Base-by-base conservation (phyloP, 2,329 filamentous ascomycete species). In the Madurella mycetomatis region DNA sequence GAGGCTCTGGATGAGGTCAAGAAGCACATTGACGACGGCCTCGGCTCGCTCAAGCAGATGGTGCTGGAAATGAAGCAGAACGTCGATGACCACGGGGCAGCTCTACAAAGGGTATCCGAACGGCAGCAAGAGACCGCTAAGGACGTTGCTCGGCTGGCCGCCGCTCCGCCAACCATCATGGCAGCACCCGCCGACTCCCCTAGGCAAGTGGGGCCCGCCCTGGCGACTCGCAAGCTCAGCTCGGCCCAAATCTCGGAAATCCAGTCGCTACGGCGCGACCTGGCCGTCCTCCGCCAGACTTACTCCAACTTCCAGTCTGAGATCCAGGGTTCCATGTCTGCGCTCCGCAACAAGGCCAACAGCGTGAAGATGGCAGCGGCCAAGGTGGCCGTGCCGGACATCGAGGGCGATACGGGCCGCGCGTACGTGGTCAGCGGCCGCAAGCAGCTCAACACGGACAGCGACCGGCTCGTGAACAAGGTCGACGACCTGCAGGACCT, bases 401-500 rank as follows among this genome's bases (percentile, higher is more conserved):
- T 88, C 42, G 84, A 89, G 56, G 86, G 87, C 39, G 87, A 89
- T 61, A 84, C 84, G n/a, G 92, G 92, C 34, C 88, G 92, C 61
- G 79, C 84, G 9, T 94, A 96, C 65, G 90, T 99, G 61, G 86
- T 88, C 61, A 81, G 79, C 37, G 92, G 92, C 47, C 95, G 95
- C 69, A 95, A 95, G 72, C 82, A 86, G 55, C 83, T 99, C 56
- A 88, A 87, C 48, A 79, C 86, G 25, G 92, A 97, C 68, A 95
- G 90, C 0, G 92, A 97, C 70, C 86, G 85, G 59, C 85, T 99
- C 53, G 92, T 99, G 61, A 87, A 84, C 62, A 87, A 90, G 66
- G 94, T 99, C 11, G 94, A 99, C 67, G 92, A 97, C 66, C 80
- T 99, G n/a, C 94, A 97, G 72, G 94, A 99, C 70, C 78, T 94